Base-by-base conservation (phyloP, 73 alveolate species). In the Effrenium voratum region DNA sequence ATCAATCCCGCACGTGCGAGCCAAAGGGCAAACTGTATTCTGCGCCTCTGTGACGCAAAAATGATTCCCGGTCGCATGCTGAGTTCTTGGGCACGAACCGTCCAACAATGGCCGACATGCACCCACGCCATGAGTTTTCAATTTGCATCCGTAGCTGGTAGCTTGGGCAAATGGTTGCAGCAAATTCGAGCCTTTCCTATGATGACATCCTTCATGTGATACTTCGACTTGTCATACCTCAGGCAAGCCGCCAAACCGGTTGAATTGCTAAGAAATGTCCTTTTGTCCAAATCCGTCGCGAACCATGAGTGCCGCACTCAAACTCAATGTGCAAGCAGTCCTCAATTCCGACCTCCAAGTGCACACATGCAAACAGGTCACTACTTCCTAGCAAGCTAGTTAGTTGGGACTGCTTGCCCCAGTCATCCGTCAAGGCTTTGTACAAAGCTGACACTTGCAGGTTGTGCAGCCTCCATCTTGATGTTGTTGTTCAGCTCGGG, bases 301-400 rank as follows among this genome's bases (percentile, higher is more conserved):
- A 70, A 32, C 83, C 83, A 5, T n/a, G 49, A 19, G 34, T 38
- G 19, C 83, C 49, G 13, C 36, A 47, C 98, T 99, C 99, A 91
- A 99, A 99, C 98, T 99, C 99, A 88, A 99, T 99, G 99, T 99
- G 99, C 87, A 99, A 99, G 99, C 99, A 99, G 86, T 99, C 99
- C 99, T 99, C 99, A 70, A 99, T 99, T 73, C 99, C 99, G n/a
- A 99, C 99, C 99, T 99, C 99, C 26, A 88, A 5, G 77, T 19
- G 22, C 22, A 8, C 41, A 5, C 40, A 63, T 8, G 77, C 40
- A 63, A 12, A 30, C 22, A 28, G 77, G 77, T 52, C 10, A 19
- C 28, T 52, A 52, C 72, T 57, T 57, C 28, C 16, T n/a, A n/a
- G 16, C 28, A 22, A 57, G 16, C 28, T 57, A 30, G 28, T 30